Percentiles rank a stretch among this genome's conserved stretches.
Evolutionary conservation across 305 asterid species (phyloP).

Genomic region (Withania somnifera): DNA sequence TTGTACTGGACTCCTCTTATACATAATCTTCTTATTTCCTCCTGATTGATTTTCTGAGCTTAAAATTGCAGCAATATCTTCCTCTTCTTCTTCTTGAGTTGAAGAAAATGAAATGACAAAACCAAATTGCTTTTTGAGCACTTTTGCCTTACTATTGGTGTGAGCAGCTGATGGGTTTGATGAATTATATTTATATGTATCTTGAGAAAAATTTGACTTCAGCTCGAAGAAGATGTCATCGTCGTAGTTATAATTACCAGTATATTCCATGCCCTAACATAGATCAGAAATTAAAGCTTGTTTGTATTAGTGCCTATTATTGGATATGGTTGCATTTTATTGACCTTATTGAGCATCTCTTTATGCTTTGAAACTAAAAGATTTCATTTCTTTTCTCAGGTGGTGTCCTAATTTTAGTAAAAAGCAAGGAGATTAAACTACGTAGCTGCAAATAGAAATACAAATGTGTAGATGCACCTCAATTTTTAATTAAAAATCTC

Average conservation of each 20-base stretch:
- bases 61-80: background rate
- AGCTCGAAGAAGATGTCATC: background rate
- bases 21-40: background rate
- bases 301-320: background rate
- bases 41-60: background rate
- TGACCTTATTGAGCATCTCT: background rate
- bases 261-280: background rate
- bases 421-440: background rate
- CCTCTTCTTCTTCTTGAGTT: background rate
- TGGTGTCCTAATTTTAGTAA: background rate
- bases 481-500: background rate
- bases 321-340: background rate
- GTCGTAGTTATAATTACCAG: background rate
- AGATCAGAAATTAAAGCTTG: background rate
- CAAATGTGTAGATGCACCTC: background rate
- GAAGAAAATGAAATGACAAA: conserved; percentile 2
- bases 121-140: background rate
- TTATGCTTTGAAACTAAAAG: background rate
- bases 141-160: background rate
- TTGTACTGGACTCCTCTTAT: conserved; percentile 16
- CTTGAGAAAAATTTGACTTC: background rate
- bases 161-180: background rate
- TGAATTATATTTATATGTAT: background rate
- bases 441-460: no score
- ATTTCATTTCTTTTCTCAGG: background rate